Percentiles rank a stretch among this genome's conserved stretches.
These are phyloP conservation scores for Diplotaxis tenuifolia DNA, from an alignment of 345 rosid species.

Conservation along the genomic window DNA sequence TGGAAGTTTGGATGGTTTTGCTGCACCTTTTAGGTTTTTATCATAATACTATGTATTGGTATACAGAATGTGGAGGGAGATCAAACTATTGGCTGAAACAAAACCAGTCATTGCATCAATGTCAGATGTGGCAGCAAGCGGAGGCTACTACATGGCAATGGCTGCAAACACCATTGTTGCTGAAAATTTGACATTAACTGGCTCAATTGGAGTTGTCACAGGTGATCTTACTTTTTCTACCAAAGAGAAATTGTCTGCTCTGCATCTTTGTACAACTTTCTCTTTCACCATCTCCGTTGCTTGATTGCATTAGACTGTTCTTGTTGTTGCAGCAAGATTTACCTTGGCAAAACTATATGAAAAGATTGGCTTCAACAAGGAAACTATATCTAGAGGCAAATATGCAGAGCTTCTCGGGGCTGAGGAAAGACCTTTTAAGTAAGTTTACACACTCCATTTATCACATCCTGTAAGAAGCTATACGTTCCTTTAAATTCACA, in stretches of 20 bases:
- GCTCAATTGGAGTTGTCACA: constrained; percentile 93
- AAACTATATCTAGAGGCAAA: constrained; percentile 87
- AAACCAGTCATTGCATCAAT: constrained; percentile 91
- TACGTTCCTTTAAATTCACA: not conserved
- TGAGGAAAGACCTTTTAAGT: constrained; percentile 89
- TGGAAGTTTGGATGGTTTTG: not conserved
- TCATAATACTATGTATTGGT: constrained; percentile 21
- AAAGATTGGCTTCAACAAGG: constrained; percentile 88
- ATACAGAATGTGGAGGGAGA: constrained; percentile 94
- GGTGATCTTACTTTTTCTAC: constrained; percentile 45
- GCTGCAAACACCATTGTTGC: constrained; percentile 74
- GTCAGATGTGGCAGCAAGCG: constrained; percentile 95
- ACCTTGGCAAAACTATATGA: constrained; percentile 81
- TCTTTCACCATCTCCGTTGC: not conserved
- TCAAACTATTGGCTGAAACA: constrained; percentile 70
- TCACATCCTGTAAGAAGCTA: not conserved
- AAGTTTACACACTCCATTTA: constrained; percentile 27
- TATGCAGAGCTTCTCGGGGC: constrained; percentile 88
- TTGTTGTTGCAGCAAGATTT: constrained; percentile 61
- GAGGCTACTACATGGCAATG: constrained; percentile 99
- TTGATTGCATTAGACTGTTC: constrained; percentile 19
- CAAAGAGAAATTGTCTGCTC: constrained; percentile 9
- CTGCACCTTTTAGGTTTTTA: not conserved
- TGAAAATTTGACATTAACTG: constrained; percentile 79
- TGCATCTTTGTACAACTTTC: constrained; percentile 8